Evolutionary conservation across 495 filamentous ascomycete species (phyloP).

Genomic region (Neurospora discreta): DNA sequence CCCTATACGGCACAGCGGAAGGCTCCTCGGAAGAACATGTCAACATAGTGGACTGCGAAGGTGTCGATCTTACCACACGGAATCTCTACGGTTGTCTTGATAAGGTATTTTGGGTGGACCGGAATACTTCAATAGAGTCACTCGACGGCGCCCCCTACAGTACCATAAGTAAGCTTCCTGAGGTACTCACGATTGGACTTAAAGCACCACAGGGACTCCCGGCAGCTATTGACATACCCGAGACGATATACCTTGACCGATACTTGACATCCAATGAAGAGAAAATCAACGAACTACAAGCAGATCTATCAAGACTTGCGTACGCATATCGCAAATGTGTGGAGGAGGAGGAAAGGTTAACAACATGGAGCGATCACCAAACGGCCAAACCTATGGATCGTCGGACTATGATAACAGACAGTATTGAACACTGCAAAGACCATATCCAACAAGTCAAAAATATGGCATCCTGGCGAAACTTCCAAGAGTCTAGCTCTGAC

Average conservation of each 20-base stretch:
- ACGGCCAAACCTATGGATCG: conserved; percentile 25
- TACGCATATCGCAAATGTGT: conserved; percentile 12
- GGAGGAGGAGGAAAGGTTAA: conserved; percentile 15
- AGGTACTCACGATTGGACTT: conserved; percentile 57
- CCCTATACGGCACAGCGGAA: not conserved
- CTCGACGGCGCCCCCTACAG: conserved; percentile 11
- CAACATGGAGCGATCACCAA: conserved; percentile 7
- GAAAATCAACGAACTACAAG: conserved; percentile 32
- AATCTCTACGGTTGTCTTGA: conserved; percentile 65
- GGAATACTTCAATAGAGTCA: not conserved
- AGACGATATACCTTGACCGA: conserved; percentile 65
- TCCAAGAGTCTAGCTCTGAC: conserved; percentile 35
- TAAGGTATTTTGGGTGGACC: conserved; percentile 45
- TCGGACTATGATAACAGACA: conserved; percentile 16
- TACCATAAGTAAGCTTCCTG: conserved; percentile 43
- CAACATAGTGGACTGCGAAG: not conserved
- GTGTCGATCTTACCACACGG: not conserved
- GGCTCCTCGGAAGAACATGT: not conserved
- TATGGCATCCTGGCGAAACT: conserved; percentile 24
- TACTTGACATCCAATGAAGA: conserved; percentile 54
- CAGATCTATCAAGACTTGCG: conserved; percentile 21
- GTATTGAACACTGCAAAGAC: conserved; percentile 12
- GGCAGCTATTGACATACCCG: conserved; percentile 52
- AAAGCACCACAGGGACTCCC: conserved; percentile 26
- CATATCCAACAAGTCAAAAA: conserved; percentile 10